A percentile compares a stretch with the other conserved stretches of the same genome.
These are phyloP conservation scores for Mesotaenium endlicherianum DNA, from an alignment of 139 green algal genomes.

Conservation along the genomic window DNA sequence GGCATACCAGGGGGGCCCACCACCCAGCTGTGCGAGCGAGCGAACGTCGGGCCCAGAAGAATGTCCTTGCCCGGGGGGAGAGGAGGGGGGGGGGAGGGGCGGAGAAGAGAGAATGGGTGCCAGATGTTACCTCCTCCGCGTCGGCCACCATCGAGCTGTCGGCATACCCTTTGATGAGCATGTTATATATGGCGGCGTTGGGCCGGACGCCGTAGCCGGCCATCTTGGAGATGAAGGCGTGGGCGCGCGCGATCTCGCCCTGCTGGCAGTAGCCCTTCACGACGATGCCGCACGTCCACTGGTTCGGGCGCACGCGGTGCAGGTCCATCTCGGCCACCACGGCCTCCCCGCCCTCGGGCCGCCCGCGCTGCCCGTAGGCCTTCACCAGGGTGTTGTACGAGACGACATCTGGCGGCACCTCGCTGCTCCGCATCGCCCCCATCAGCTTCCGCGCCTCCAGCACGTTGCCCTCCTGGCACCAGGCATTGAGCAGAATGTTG, in stretches of 20 bases:
- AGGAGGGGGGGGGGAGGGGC: neutral
- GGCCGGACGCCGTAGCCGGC: neutral
- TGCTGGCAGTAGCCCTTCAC: conserved; percentile 14
- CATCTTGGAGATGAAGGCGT: conserved; percentile 2
- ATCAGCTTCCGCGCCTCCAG: conserved; percentile 15
- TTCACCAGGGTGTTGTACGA: conserved; percentile 45
- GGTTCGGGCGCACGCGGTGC: conserved; percentile 1
- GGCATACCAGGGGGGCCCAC: neutral
- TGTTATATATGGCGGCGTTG: conserved; percentile 33
- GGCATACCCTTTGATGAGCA: conserved; percentile 34
- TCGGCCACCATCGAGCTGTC: neutral
- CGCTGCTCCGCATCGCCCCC: conserved; percentile 1
- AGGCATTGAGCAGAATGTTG: conserved; percentile 41
- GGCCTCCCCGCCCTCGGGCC: neutral
- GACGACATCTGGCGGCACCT: conserved; percentile 22
- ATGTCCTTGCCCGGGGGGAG: neutral
- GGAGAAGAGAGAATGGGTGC: neutral
- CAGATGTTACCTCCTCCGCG: neutral
- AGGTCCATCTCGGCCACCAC: conserved; percentile 33
- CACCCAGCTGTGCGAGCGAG: neutral
- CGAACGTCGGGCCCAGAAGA: neutral
- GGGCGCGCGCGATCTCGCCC: neutral
- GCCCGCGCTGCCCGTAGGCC: neutral
- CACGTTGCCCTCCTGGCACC: conserved; percentile 15
- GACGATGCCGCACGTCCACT: conserved; percentile 11